Base-by-base conservation (phyloP, 2,329 filamentous ascomycete species). In the Calonectria multiphialidica region DNA sequence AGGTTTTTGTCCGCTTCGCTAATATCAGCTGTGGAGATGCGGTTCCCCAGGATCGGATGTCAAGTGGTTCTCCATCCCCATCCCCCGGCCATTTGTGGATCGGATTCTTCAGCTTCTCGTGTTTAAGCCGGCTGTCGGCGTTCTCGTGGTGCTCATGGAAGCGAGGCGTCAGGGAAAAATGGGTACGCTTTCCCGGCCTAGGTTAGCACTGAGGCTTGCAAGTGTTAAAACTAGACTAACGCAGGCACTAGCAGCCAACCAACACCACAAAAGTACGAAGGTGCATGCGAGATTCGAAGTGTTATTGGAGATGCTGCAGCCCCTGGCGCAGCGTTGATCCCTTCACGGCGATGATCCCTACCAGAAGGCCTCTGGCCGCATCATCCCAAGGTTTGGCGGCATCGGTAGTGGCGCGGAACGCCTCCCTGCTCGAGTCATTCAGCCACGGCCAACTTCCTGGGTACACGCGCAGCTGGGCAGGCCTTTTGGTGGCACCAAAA, bases 31-130 rank as follows among this genome's bases (percentile, higher is more conserved):
- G 53, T 59, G 53, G 53, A 40, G n/a, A 40, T 21, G 33, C 23
- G n/a, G 21, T 59, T 59, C 53, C 53, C 53, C 53, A 59, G 33
- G 33, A 59, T 59, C 53, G 35, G 35, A 25, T 59, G 53, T 40
- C 53, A 59, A 40, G 37, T 59, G 21, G 33, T 33, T 23, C 21
- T 40, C 33, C 33, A 23, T 57, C n/a, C 10, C 53, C n/a, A 16
- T 18, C 13, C 44, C 33, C 10, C 23, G 8, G 13, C 33, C 23
- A n/a, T 13, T 37, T 25, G 33, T 37, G 53, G 53, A 59, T 59
- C 53, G 13, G 2, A 21, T n/a, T 40, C 5, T 28, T 16, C 53
- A 37, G 35, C 53, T 35, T 13, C 1, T 40, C 53, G 53, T 37
- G 33, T 40, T 40, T 21, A 23, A 12, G 21, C 23, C 53, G 53